Evolutionary conservation across 176 grass and related monocot species (phyloP), one percentile per base, ranked within the genome.

Genomic region (Eleusine coracana): DNA sequence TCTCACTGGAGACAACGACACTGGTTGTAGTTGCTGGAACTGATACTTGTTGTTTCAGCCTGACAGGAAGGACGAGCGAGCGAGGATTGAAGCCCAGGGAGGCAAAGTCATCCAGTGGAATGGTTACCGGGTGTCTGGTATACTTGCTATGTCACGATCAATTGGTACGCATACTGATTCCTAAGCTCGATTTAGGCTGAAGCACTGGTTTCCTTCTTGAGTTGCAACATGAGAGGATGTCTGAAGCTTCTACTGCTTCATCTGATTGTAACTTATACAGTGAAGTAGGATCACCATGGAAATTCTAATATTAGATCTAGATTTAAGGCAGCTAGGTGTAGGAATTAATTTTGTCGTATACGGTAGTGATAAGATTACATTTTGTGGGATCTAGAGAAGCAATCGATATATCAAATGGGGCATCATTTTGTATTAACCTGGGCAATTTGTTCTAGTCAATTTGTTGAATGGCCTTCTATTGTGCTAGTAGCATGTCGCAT

Each of bases 61-160:
- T 70, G 89, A 92, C 15, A 86, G 83, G 71, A 87, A 88, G 72
- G 93, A 96, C 58, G 93, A 96, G 66, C 80, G 86, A 3, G 76
- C 76, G 0, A 90, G 93, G 59, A 96, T 92, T 39, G 90, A 96
- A 29, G 88, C 90, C 5, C 40, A 40, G 3, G 90, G 88, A 81
- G 93, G 93, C 80, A 92, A 86, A 72, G 93, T 96, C 83, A 86
- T 96, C 75, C 86, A 90, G 36, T 92, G 90, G 87, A 84, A 96
- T 20, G 88, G 90, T 59, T 66, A 79, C 78, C 85, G 93, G 40
- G 93, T 96, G 46, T 86, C 74, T 28, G 93, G 90, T 88, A 87
- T 96, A 82, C 93, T 96, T 76, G 90, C 93, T 71, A 96, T 96
- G 90, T 92, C 93, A 2, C 86, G 90, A 45, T 88, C 89, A 36